Base-by-base conservation (phyloP, 1,284 basidiomycete species). In the Naganishia sp. region DNA sequence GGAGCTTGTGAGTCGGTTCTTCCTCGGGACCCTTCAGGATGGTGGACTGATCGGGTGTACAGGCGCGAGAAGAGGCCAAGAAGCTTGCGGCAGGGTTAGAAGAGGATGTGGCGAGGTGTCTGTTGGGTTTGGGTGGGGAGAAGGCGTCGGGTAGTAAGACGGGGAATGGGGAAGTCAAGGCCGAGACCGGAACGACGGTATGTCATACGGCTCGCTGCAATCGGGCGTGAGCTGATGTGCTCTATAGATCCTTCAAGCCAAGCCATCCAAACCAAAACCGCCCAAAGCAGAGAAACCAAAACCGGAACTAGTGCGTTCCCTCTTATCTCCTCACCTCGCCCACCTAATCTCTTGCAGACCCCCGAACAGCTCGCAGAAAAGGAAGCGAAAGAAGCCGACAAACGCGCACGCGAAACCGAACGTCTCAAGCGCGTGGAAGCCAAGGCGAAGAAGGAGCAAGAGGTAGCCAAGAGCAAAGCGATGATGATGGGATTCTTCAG, bases 301-400 rank as follows among this genome's bases (percentile, higher is more conserved):
- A 28, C 47, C 41, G 21, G 50, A 66, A 57, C 54, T 46, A 17
- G 53, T 42, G 23, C 55, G 53, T 45, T 17, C 43, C 35, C 17
- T 42, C 35, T 6, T 11, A 5, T 1, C 11, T n/a, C 41, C 41
- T n/a, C 18, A 23, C 32, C 21, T 13, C 1, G 39, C n/a, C 13
- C 35, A 21, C 3, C 39, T 17, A 23, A 6, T 41, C 32, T 4
- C 10, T 28, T 28, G 6, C 42, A 68, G 67, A 68, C 65, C 1
- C 53, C 56, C 11, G 67, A 68, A 53, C 64, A 68, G 45, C 31
- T 61, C 2, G 62, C 45, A 18, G 60, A 68, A 23, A 60, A 53
- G 49, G 57, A 68, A 42, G 55, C 31, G 13, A 65, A 65, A 32
- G 56, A 64, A n/a, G 63, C 35, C 1, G 43, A 67, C 55, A 55